Conservation (phyloP, 192 early-diverging fungal species). For the Coemansia sp. region DNA sequence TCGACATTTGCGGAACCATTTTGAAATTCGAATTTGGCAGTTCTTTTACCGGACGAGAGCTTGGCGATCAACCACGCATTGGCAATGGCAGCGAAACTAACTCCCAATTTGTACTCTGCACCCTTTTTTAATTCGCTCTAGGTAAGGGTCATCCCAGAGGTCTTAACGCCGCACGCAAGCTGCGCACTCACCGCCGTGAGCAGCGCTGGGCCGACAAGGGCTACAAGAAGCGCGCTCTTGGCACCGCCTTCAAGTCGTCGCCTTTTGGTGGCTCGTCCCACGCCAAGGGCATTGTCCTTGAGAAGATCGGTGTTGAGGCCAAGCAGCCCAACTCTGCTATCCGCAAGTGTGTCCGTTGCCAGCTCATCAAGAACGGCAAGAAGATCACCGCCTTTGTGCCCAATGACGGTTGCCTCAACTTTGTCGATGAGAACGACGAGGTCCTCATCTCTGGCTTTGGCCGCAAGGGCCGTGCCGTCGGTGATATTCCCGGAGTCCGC, state of each 20-base stretch:
- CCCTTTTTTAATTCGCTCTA: slow-evolving; percentile 9
- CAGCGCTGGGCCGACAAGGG: slow-evolving; percentile 98
- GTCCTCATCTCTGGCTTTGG: slow-evolving; percentile 99
- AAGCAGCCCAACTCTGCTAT: slow-evolving; percentile 99
- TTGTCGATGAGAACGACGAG: slow-evolving; percentile 99
- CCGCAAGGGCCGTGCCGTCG: slow-evolving; percentile 98
- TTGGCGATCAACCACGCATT: not conserved
- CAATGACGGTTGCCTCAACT: slow-evolving; percentile 99
- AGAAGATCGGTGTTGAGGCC: slow-evolving; percentile 99
- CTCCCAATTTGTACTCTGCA: not conserved
- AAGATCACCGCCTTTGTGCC: slow-evolving; percentile 99
- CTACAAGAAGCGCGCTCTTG: slow-evolving; percentile 98
- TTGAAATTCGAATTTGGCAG: not conserved
- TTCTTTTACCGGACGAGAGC: not conserved
- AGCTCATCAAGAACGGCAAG: slow-evolving; percentile 99
- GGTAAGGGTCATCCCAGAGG: slow-evolving; percentile 91
- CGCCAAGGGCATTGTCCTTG: slow-evolving; percentile 99
- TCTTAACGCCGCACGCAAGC: slow-evolving; percentile 97
- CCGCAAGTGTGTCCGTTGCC: slow-evolving; percentile 99
- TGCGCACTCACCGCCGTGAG: slow-evolving; percentile 96
- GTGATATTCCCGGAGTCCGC: slow-evolving; percentile 99
- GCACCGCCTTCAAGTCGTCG: slow-evolving; percentile 96
- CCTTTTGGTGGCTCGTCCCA: slow-evolving; percentile 99
- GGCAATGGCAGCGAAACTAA: not conserved
- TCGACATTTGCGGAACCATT: not conserved